Base-by-base conservation (phyloP, 2,329 filamentous ascomycete genomes). In the Pseudogymnoascus verrucosus region DNA sequence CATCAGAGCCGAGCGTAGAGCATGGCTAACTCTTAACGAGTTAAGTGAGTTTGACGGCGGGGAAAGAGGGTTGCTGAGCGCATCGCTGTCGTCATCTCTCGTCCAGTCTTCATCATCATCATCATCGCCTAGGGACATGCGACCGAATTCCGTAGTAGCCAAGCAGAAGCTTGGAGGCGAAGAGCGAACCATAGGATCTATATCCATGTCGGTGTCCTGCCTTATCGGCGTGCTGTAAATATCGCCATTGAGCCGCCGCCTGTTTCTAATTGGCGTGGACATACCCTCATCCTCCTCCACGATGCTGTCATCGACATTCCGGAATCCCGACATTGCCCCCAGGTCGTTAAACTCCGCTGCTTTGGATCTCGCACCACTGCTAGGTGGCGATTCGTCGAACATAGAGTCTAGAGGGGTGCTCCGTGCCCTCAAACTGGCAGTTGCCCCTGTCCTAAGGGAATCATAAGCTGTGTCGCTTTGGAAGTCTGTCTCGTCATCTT, bases 381-480 rank as follows among this genome's bases (percentile, higher is more conserved):
- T 83, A 6, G 85, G 83, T 37, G 87, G 88, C 12, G 89, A 90
- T 69, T 93, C 89, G 75, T 93, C 89, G 74, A 92, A 93, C 79
- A 92, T 89, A 23, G 86, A 90, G 71, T 92, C 89, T 60, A 92
- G 78, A 14, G 89, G 88, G 28, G 88, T 89, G 71, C 90, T 86
- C 57, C 86, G 82, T 36, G 85, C 84, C 65, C 86, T 84, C 62
- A 83, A 80, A 66, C 86, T 88, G 66, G 83, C 82, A 8, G 89
- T 91, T 40, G 83, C 87, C 65, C 83, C 80, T 14, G 89, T 92
- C 62, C 88, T 86, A 68, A 91, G 76, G 31, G 89, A 92, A 77
- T 93, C 90, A 74, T 86, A 92, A 63, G 89, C 80, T 16, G 86
- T 90, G 69, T 93, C 89, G 73, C 89, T 91, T 75, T 86, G 88